Percentiles rank a stretch among this genome's conserved stretches.
phyloP scores from a whole-genome alignment of 768 basidiomycete genomes.

The Serendipita sp. region DNA sequence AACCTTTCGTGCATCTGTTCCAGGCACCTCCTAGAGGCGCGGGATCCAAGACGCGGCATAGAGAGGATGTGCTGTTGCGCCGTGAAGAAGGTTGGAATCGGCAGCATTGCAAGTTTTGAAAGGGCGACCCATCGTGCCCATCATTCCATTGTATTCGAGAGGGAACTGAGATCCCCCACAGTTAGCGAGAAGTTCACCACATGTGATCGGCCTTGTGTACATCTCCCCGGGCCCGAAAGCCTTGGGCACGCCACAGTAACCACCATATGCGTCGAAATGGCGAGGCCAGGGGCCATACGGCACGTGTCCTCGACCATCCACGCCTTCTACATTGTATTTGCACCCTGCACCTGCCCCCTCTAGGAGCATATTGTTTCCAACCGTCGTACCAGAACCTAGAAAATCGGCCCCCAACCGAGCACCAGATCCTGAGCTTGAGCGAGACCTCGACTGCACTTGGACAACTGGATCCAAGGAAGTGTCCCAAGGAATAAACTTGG shows the following conservation, averaged over 20 bases:
- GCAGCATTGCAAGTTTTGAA: conserved; percentile 5
- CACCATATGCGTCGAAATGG: not conserved
- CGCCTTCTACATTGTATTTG: not conserved
- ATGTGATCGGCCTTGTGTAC: not conserved
- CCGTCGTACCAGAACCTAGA: not conserved
- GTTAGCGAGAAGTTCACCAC: not conserved
- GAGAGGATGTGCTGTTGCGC: too few relatives aligned
- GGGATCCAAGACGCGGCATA: too few relatives aligned
- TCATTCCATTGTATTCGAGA: not conserved
- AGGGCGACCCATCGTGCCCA: conserved; percentile 3
- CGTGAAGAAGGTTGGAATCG: not conserved
- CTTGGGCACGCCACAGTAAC: not conserved
- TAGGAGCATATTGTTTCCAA: not conserved
- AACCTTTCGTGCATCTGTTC: too few relatives aligned
- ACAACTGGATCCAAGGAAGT: conserved; percentile 1
- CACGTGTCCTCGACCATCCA: not conserved
- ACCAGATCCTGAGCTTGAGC: not conserved
- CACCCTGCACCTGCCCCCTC: not conserved
- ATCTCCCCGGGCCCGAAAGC: not conserved
- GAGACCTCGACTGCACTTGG: not conserved
- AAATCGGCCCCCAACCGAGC: not conserved
- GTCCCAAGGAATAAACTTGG: not conserved
- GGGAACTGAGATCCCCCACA: not conserved
- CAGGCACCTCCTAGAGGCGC: too few relatives aligned
- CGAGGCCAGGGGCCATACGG: not conserved